Conservation (phyloP, 768 basidiomycete genomes). For the Suillus sp. region DNA sequence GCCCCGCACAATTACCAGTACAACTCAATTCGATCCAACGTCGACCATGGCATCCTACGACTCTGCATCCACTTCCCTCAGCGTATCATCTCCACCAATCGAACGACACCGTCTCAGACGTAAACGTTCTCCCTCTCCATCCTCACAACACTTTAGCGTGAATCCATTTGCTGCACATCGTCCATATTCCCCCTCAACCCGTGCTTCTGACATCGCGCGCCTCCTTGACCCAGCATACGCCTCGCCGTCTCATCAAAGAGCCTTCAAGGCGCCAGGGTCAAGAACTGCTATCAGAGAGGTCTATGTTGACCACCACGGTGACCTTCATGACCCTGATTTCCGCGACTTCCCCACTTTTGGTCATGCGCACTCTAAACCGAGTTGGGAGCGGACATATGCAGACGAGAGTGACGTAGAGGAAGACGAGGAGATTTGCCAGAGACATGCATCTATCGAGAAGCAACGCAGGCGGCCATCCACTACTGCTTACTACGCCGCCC, state of each 20-base stretch:
- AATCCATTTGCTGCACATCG: slow-evolving; percentile 20
- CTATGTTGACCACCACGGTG: slow-evolving; percentile 62
- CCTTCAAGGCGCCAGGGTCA: slow-evolving; percentile 25
- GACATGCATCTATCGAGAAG: slow-evolving; percentile 22
- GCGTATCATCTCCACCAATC: slow-evolving; percentile 19
- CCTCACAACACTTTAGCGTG: slow-evolving; percentile 21
- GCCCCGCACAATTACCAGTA: slow-evolving; percentile 12
- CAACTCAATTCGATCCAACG: slow-evolving; percentile 12
- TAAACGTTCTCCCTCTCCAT: slow-evolving; percentile 31
- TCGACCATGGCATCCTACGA: slow-evolving; percentile 24
- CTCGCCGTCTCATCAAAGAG: slow-evolving; percentile 31
- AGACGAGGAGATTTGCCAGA: slow-evolving; percentile 25
- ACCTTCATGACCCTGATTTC: slow-evolving; percentile 70
- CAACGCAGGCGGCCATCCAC: slow-evolving; percentile 30
- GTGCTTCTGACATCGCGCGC: slow-evolving; percentile 57
- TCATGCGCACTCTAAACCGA: slow-evolving; percentile 25
- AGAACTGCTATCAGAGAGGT: slow-evolving; percentile 32
- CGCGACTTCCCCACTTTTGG: slow-evolving; percentile 56
- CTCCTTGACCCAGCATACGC: slow-evolving; percentile 68
- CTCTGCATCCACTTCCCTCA: slow-evolving; percentile 22
- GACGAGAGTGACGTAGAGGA: slow-evolving; percentile 36
- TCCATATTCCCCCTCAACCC: slow-evolving; percentile 39
- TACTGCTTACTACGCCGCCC: slow-evolving; percentile 23
- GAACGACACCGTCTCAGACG: slow-evolving; percentile 28
- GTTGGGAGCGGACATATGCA: slow-evolving; percentile 37